Evolutionary conservation across 495 filamentous ascomycete genomes (phyloP).

Genomic region (Terfezia boudieri): DNA sequence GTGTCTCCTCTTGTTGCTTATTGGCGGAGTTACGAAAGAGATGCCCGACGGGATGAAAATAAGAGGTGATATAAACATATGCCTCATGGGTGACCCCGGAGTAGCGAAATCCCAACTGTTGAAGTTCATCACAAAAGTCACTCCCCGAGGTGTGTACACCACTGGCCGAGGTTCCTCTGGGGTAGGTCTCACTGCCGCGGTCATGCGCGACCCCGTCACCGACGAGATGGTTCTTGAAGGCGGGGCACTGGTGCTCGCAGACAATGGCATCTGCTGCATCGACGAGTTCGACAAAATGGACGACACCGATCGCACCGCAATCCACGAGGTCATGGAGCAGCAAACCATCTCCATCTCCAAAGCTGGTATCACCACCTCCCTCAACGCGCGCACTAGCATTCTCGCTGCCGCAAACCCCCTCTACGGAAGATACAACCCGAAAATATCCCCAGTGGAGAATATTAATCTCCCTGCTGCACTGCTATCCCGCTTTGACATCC

Average conservation of each 20-base stretch:
- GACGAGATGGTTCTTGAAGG: slow-evolving; percentile 98
- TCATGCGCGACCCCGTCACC: slow-evolving; percentile 95
- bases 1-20: slow-evolving; percentile 75
- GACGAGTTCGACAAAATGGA: slow-evolving; percentile 99
- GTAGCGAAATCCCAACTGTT: slow-evolving; percentile 95
- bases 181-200: slow-evolving; percentile 90
- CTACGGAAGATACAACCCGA: slow-evolving; percentile 94
- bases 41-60: slow-evolving; percentile 98
- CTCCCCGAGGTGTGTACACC: slow-evolving; percentile 90
- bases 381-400: slow-evolving; percentile 91
- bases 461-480: slow-evolving; percentile 94
- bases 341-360: slow-evolving; percentile 98
- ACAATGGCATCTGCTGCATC: slow-evolving; percentile 98
- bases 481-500: slow-evolving; percentile 86
- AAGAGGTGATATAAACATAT: slow-evolving; percentile 95
- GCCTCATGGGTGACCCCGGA: slow-evolving; percentile 97
- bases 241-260: slow-evolving; percentile 81
- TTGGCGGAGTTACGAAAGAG: slow-evolving; percentile 88
- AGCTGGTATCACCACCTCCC: slow-evolving; percentile 84
- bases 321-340: slow-evolving; percentile 99
- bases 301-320: slow-evolving; percentile 82
- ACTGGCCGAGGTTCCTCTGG: slow-evolving; percentile 89
- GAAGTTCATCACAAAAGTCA: slow-evolving; percentile 96
- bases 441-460: slow-evolving; percentile 89
- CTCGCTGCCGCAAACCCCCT: slow-evolving; percentile 95